phyloP scores from a whole-genome alignment of 768 basidiomycete genomes.

The Nidularia sp. region DNA sequence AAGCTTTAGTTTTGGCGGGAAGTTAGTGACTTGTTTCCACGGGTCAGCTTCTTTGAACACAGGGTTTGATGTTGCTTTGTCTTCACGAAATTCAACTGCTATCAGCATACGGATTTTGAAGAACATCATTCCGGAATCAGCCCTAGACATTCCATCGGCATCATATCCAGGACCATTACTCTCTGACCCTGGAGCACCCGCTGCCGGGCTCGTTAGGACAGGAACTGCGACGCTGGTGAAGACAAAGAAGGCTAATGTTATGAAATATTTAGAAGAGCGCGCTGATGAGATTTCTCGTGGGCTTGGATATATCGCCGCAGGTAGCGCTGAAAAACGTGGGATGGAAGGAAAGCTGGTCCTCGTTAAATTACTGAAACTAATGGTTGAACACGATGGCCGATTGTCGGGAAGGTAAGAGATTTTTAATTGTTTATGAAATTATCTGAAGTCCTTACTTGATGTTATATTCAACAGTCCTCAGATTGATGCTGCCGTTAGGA shows the following conservation, averaged over 20 bases:
- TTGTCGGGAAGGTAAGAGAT: constrained; percentile 75
- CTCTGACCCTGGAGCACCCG: constrained; percentile 64
- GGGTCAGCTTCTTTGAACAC: constrained; percentile 59
- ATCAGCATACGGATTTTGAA: constrained; percentile 66
- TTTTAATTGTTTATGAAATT: constrained; percentile 6
- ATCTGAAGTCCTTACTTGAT: neutral
- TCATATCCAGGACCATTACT: constrained; percentile 87
- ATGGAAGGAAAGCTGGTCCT: constrained; percentile 77
- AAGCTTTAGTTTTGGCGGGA: constrained; percentile 93
- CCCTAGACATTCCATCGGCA: constrained; percentile 45
- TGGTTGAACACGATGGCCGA: constrained; percentile 89
- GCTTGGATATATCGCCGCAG: constrained; percentile 60
- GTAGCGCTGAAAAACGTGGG: constrained; percentile 46
- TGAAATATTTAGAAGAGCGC: constrained; percentile 74
- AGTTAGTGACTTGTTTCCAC: constrained; percentile 86
- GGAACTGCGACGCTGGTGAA: constrained; percentile 65
- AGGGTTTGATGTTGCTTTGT: constrained; percentile 75
- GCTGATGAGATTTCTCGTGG: constrained; percentile 76
- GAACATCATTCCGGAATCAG: constrained; percentile 66
- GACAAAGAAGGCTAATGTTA: constrained; percentile 76
- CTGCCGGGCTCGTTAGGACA: constrained; percentile 66
- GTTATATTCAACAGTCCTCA: constrained; percentile 33
- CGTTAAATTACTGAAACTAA: constrained; percentile 66
- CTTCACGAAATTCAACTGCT: constrained; percentile 64
- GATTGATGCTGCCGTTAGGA: constrained; percentile 71